Base-by-base conservation (phyloP, 1,284 basidiomycete genomes). In the Rhodotorula mucilaginosa region DNA sequence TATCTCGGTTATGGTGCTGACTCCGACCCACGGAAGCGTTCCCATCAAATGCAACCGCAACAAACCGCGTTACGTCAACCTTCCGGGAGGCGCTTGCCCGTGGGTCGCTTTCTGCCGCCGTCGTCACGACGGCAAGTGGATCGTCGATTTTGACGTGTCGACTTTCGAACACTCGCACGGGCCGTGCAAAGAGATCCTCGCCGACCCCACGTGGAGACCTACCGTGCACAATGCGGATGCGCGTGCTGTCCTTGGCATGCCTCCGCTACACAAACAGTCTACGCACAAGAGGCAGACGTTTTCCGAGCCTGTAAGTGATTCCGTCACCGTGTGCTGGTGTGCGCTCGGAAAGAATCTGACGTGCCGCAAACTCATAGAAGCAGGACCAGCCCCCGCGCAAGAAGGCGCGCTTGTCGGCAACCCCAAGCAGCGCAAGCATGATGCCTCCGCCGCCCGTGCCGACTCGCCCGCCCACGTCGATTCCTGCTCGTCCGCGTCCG, bases 151-250 rank as follows among this genome's bases (percentile, higher is more conserved):
- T 10, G 21, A 10, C 13, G 8, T 18, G 16, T 64, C 54, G 44
- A 7, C 10, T 16, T 26, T 64, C n/a, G 7, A 29, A 8, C 51
- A 62, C 26, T 46, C 52, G 51, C 62, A 64, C 19, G 62, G 62
- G 7, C 52, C 52, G 1, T 31, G 7, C 23, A 13, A 46, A 7
- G 23, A 52, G n/a, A 29, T 64, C 29, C 52, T 64, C 44, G 19
- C 21, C 23, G 44, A 64, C 52, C 62, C 62, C 39, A 18, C 6
- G 6, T 64, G 62, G 62, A 51, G 62, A 0, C 62, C 62, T 10
- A n/a, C 7, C 0, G 62, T 64, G 6, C 16, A 15, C 21, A 60
- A 60, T 19, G 10, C 59, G 15, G n/a, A 47, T 18, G 59, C 59
- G 16, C 44, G 59, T 16, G 26, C 16, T 16, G 59, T 46, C 3